Evolutionary conservation across 1,139 yeast species (phyloP).

Genomic region (Lodderomyces orthopsilosis): DNA sequence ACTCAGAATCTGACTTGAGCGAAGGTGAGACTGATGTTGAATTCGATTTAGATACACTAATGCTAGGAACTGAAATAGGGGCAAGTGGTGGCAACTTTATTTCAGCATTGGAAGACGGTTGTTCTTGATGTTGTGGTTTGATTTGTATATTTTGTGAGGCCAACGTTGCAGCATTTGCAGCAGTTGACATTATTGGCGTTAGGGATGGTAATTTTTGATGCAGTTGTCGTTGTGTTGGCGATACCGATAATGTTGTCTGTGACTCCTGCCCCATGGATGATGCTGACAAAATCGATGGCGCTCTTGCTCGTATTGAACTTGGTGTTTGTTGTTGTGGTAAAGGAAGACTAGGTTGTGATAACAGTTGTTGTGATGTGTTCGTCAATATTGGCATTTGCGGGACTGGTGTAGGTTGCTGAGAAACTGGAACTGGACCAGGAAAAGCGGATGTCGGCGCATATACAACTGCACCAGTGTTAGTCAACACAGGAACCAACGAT

Average conservation of each 20-base stretch:
- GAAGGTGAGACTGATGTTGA: slow-evolving; percentile 3
- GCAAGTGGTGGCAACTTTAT: slow-evolving; percentile 6
- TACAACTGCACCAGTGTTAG: slow-evolving; percentile 18
- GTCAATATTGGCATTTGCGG: slow-evolving; percentile 5
- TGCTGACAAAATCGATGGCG: neutral
- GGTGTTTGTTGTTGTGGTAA: neutral
- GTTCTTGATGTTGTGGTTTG: slow-evolving; percentile 6
- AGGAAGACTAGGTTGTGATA: slow-evolving; percentile 1
- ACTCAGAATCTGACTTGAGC: neutral
- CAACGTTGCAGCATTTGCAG: slow-evolving; percentile 14
- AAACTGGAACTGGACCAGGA: slow-evolving; percentile 7
- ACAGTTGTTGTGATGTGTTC: slow-evolving; percentile 5
- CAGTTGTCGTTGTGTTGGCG: slow-evolving; percentile 1
- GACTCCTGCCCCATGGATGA: neutral
- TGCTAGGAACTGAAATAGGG: slow-evolving; percentile 10
- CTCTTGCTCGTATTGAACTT: neutral
- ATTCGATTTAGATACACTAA: slow-evolving; percentile 9
- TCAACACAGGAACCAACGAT: slow-evolving; percentile 31
- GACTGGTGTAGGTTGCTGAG: slow-evolving; percentile 6
- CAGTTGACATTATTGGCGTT: slow-evolving; percentile 15
- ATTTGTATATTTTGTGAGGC: slow-evolving; percentile 15
- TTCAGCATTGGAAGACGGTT: slow-evolving; percentile 6
- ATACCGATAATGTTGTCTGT: slow-evolving; percentile 5
- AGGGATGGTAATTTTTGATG: slow-evolving; percentile 11
- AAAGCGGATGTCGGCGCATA: slow-evolving; percentile 15